phyloP scores from a whole-genome alignment of 1,139 yeast genomes.

The Pichia cactophila region DNA sequence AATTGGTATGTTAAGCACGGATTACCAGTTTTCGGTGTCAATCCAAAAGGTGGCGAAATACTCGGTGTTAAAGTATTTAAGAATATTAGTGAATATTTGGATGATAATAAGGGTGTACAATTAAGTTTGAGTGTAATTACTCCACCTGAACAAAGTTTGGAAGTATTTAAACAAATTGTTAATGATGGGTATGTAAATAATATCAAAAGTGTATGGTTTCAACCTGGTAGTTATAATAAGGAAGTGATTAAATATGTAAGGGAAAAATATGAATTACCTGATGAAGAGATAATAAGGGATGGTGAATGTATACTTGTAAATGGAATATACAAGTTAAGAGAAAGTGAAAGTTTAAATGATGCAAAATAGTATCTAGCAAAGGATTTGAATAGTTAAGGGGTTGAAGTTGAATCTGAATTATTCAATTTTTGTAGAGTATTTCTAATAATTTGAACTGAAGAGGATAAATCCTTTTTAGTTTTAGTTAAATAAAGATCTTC shows the following conservation, averaged over 20 bases:
- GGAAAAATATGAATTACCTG: slow-evolving; percentile 35
- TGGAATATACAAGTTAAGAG: slow-evolving; percentile 49
- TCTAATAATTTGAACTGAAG: slow-evolving; percentile 18
- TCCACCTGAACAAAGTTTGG: slow-evolving; percentile 55
- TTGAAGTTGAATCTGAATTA: neutral
- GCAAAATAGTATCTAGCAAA: neutral
- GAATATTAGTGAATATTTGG: slow-evolving; percentile 29
- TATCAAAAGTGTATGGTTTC: slow-evolving; percentile 68
- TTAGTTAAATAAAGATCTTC: slow-evolving; percentile 14
- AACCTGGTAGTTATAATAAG: slow-evolving; percentile 66
- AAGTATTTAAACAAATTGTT: slow-evolving; percentile 37
- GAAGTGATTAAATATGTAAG: slow-evolving; percentile 38
- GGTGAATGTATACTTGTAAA: slow-evolving; percentile 65
- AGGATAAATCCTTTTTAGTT: slow-evolving; percentile 14
- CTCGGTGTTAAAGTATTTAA: slow-evolving; percentile 37
- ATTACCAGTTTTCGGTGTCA: slow-evolving; percentile 60
- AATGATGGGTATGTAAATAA: slow-evolving; percentile 9
- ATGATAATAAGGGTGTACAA: neutral
- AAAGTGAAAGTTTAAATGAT: neutral
- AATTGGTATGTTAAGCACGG: slow-evolving; percentile 57
- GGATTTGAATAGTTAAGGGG: neutral
- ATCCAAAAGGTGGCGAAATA: slow-evolving; percentile 46
- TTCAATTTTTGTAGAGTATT: slow-evolving; percentile 15
- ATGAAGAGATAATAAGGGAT: slow-evolving; percentile 36
- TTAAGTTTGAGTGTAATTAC: slow-evolving; percentile 61